Evolutionary conservation across 257 asterid genomes (phyloP), one percentile per base, ranked within the genome.

Genomic region (Nicotiana otophora): DNA sequence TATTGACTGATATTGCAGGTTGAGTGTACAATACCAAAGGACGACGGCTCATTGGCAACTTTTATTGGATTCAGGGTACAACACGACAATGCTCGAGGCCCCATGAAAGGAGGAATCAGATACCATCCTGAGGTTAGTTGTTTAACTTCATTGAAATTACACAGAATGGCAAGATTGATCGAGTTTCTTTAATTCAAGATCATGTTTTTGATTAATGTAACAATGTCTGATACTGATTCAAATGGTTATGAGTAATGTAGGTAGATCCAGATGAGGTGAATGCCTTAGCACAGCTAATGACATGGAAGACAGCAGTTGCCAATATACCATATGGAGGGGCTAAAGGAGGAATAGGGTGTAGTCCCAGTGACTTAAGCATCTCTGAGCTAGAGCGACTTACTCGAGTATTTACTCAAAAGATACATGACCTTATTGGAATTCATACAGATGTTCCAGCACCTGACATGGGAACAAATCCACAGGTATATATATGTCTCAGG

Each of bases 231-330:
- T 64, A 5, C 39, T 64, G 9, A 64, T 10, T 67, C 10, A 67
- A 48, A 2, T 61, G 23, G 57, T 34, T 42, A 14, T 81, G 55
- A 10, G 8, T 82, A 11, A 23, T 86, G 82, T 82, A 94, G 98
- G 98, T 95, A 34, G 99, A 96, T 36, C 97, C 96, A 0, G 99
- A 96, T 69, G 99, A 96, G 86, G 99, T 96, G 83, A 96, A 96
- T 78, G 99, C 99, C 0, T 84, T 94, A 81, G 99, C 98, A 5
- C 99, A 96, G 78, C 80, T 96, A 30, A 96, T 96, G 99, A 96
- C 99, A 34, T 96, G 99, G 99, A 96, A 96, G 87, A 92, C 98
- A n/a, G 98, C 97, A 0, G 98, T 96, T 7, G 98, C 97, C 11
- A 92, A 96, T 89, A 90, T 96, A 55, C 99, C 99, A 11, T 96